Conservation (phyloP, 2,329 filamentous ascomycete genomes). For the Xylaria polymorpha region DNA sequence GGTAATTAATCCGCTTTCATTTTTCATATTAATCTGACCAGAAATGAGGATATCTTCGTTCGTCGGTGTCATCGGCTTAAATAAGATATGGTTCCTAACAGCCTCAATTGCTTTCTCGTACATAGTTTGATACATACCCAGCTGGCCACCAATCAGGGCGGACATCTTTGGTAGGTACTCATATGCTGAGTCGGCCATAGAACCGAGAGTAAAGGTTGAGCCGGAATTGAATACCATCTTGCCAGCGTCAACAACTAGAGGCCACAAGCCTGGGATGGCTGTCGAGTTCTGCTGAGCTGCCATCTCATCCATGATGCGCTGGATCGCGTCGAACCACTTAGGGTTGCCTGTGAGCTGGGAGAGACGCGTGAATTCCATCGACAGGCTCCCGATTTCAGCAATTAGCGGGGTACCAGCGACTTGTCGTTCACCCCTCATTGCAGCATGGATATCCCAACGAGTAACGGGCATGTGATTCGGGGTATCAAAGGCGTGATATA, state of each 20-base stretch:
- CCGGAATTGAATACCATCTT: slow-evolving; percentile 1
- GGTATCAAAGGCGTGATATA: slow-evolving; percentile 8
- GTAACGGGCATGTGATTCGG: slow-evolving; percentile 4
- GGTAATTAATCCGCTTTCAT: not conserved
- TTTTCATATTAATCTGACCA: not conserved
- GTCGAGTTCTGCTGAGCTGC: not conserved
- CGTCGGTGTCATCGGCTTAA: not conserved
- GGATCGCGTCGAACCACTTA: slow-evolving; percentile 5
- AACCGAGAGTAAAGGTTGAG: slow-evolving; percentile 1
- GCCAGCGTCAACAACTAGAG: not conserved
- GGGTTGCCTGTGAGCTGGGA: slow-evolving; percentile 6
- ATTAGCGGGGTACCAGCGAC: not conserved
- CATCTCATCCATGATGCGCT: slow-evolving; percentile 1
- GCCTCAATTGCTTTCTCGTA: not conserved
- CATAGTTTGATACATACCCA: not conserved
- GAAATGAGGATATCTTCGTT: slow-evolving; percentile 11
- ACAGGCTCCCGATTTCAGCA: not conserved
- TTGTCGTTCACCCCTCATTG: not conserved
- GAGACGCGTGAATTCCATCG: slow-evolving; percentile 9
- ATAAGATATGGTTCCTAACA: not conserved
- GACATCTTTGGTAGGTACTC: slow-evolving; percentile 9
- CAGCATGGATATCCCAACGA: not conserved
- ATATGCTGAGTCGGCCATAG: slow-evolving; percentile 1
- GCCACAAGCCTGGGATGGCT: not conserved
- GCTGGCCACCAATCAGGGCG: not conserved